Percentiles rank a stretch among this genome's conserved stretches.
Evolutionary conservation across 306 rosid genomes (phyloP).

Genomic region (Carpinus viminea): DNA sequence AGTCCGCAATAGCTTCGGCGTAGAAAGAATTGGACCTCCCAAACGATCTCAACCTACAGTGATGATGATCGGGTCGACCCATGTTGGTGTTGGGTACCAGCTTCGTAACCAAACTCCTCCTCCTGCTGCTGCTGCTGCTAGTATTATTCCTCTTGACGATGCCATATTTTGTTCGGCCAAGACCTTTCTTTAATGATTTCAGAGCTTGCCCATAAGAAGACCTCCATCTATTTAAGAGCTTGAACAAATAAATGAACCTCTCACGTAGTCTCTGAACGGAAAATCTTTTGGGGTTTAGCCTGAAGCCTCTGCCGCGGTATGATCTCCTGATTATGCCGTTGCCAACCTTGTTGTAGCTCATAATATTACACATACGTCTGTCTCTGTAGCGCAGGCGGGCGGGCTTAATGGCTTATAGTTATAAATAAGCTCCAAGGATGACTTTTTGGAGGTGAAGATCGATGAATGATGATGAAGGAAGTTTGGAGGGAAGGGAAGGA

Average conservation of each 20-base stretch:
- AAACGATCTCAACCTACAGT: conserved; percentile 39
- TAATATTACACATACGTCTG: conserved; percentile 28
- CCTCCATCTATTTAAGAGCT: conserved; percentile 40
- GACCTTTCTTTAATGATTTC: conserved; percentile 36
- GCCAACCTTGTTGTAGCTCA: conserved; percentile 47
- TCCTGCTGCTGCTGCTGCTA: conserved; percentile 16
- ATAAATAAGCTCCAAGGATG: conserved; percentile 37
- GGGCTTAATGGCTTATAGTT: not conserved
- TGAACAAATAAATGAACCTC: conserved; percentile 45
- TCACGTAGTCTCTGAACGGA: conserved; percentile 40
- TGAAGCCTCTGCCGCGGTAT: conserved; percentile 51
- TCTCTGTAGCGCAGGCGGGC: not conserved
- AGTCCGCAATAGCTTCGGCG: conserved; percentile 91
- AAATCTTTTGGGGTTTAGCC: conserved; percentile 50
- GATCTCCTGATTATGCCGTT: conserved; percentile 27
- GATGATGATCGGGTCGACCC: conserved; percentile 10
- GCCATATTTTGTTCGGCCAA: conserved; percentile 25
- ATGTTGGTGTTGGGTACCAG: conserved; percentile 17
- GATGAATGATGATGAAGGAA: conserved; percentile 28
- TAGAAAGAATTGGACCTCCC: conserved; percentile 76
- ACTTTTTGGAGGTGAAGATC: conserved; percentile 50
- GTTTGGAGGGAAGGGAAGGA: conserved; percentile 39
- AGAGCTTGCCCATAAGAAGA: conserved; percentile 42
- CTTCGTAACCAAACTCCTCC: conserved; percentile 28
- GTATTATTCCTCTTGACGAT: conserved; percentile 36